phyloP scores from a whole-genome alignment of 345 rosid species.

The Combretum micranthum region DNA sequence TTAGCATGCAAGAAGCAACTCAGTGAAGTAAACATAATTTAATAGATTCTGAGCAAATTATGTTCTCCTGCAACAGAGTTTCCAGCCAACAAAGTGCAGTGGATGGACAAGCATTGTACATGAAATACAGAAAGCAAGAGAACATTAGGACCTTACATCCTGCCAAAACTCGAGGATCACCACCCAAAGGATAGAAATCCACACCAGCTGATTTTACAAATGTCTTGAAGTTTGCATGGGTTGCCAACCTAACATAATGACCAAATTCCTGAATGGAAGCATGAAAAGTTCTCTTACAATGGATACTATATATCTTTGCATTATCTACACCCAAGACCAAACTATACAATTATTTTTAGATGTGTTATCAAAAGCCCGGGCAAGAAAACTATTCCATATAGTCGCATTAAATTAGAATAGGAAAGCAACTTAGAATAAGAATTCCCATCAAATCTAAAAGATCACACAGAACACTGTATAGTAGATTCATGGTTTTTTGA shows the following conservation, averaged over 20 bases:
- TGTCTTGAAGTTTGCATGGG: slow-evolving; percentile 75
- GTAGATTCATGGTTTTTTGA: slow-evolving; percentile 2
- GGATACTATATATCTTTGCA: not conserved
- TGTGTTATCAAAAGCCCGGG: not conserved
- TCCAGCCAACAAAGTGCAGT: not conserved
- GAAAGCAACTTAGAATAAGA: no score
- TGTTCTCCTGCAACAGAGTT: not conserved
- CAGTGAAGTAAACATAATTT: not conserved
- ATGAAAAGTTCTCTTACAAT: slow-evolving; percentile 2
- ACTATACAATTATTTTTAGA: not conserved
- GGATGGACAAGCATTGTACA: no score
- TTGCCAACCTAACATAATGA: slow-evolving; percentile 90
- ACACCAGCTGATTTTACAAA: slow-evolving; percentile 84
- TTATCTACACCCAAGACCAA: not conserved
- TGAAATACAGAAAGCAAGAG: slow-evolving; percentile 3
- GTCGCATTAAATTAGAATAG: no score
- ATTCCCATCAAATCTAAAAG: no score
- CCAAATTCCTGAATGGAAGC: slow-evolving; percentile 72
- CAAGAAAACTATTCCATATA: not conserved
- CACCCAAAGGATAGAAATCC: slow-evolving; percentile 89
- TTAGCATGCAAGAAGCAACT: not conserved
- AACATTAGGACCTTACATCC: slow-evolving; percentile 64
- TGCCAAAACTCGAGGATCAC: slow-evolving; percentile 94
- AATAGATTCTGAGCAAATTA: not conserved
- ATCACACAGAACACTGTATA: no score